These are phyloP conservation scores for Lepiota subincarnata DNA, from an alignment of 768 basidiomycete genomes.

Conservation along the genomic window DNA sequence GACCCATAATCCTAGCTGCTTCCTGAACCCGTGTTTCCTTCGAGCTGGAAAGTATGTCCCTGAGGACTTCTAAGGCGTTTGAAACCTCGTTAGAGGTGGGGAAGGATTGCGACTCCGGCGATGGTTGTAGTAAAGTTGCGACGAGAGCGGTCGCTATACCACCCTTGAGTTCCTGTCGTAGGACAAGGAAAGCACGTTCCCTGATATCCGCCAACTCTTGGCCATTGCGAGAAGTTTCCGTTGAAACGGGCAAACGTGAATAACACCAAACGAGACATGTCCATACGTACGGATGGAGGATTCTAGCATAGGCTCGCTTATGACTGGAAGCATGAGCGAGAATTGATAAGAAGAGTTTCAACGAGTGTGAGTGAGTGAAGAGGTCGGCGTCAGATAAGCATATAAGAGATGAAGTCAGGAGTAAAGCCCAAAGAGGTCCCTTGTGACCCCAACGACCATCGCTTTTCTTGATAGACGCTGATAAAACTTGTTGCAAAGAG, in stretches of 20 bases:
- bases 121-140: slow-evolving; percentile 28
- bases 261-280: slow-evolving; percentile 55
- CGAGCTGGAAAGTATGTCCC: slow-evolving; percentile 7
- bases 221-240: slow-evolving; percentile 11
- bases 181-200: slow-evolving; percentile 35
- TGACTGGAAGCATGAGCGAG: slow-evolving; percentile 31
- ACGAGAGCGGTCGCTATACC: slow-evolving; percentile 43
- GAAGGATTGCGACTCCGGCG: neutral
- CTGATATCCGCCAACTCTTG: slow-evolving; percentile 19
- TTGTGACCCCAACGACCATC: slow-evolving; percentile 10
- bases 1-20: slow-evolving; percentile 5
- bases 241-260: slow-evolving; percentile 29
- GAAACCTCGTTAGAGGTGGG: slow-evolving; percentile 1
- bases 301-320: slow-evolving; percentile 28
- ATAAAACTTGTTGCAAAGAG: slow-evolving; percentile 25
- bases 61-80: slow-evolving; percentile 11
- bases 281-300: slow-evolving; percentile 46
- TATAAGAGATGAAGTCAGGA: slow-evolving; percentile 42
- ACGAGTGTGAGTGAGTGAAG: slow-evolving; percentile 33
- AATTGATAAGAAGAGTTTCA: slow-evolving; percentile 34
- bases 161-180: slow-evolving; percentile 43
- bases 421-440: slow-evolving; percentile 41
- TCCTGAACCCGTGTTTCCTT: slow-evolving; percentile 4
- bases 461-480: slow-evolving; percentile 13
- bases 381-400: slow-evolving; percentile 40